Evolutionary conservation across 768 basidiomycete species (phyloP).

Genomic region (Hortiboletus campestris): DNA sequence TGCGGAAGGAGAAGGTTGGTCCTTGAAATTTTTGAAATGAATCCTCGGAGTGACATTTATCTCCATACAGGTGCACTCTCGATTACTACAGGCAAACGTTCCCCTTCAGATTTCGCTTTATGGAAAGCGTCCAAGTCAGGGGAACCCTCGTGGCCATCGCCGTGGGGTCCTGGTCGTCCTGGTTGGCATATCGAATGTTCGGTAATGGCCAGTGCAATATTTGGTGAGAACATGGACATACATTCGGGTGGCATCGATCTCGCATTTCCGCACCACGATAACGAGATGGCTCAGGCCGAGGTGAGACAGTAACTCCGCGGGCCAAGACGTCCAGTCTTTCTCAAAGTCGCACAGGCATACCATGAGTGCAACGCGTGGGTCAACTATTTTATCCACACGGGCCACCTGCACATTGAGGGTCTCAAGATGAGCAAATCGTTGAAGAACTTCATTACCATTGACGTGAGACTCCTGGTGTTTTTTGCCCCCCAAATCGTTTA

Average conservation of each 20-base stretch:
- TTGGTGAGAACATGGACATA: constrained; percentile 76
- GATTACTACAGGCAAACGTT: constrained; percentile 60
- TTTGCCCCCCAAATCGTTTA: not conserved
- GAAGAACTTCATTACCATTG: constrained; percentile 98
- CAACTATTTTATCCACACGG: constrained; percentile 98
- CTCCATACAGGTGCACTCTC: constrained; percentile 53
- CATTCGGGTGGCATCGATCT: constrained; percentile 97
- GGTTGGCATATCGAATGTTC: constrained; percentile 99
- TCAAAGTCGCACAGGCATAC: constrained; percentile 64
- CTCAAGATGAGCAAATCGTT: constrained; percentile 99
- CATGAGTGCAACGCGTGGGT: constrained; percentile 93
- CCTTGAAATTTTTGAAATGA: not conserved
- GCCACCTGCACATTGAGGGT: constrained; percentile 97
- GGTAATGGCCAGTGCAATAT: constrained; percentile 90
- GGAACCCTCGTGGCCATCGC: constrained; percentile 94
- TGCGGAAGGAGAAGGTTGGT: constrained; percentile 87
- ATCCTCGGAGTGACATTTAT: not conserved
- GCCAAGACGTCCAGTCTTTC: not conserved
- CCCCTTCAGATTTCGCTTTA: constrained; percentile 91
- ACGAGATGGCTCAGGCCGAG: constrained; percentile 97
- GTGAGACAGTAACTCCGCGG: constrained; percentile 38
- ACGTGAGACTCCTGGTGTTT: constrained; percentile 48
- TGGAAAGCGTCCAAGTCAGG: constrained; percentile 98
- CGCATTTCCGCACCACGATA: constrained; percentile 99
- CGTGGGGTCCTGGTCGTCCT: constrained; percentile 90